These are phyloP conservation scores for Fusarium metavorans DNA, from an alignment of 2,329 filamentous ascomycete species.

Conservation along the genomic window DNA sequence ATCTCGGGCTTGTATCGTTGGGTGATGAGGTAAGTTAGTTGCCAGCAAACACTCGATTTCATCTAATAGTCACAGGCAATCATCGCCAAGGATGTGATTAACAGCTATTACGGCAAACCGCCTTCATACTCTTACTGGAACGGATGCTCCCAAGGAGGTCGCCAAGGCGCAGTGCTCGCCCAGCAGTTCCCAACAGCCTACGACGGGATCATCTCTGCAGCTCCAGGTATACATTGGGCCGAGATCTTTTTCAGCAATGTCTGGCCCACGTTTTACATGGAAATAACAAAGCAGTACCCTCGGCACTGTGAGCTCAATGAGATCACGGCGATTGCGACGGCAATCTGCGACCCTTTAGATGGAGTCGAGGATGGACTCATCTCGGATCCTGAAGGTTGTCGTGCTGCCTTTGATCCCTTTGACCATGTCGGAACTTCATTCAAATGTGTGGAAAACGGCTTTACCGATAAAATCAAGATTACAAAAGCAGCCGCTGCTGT, in stretches of 20 bases:
- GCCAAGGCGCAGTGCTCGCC: constrained; percentile 24
- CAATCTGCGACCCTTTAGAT: constrained; percentile 37
- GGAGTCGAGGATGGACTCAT: constrained; percentile 41
- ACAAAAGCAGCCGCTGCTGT: constrained; percentile 7
- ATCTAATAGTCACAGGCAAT: neutral
- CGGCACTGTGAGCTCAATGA: constrained; percentile 19
- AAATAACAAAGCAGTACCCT: constrained; percentile 9
- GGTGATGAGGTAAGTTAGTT: constrained; percentile 12
- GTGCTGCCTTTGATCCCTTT: constrained; percentile 1
- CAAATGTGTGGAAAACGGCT: neutral
- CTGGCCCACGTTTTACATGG: constrained; percentile 20
- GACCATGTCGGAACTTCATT: constrained; percentile 8
- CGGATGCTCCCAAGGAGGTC: constrained; percentile 34
- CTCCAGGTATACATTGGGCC: constrained; percentile 16
- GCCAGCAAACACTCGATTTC: neutral
- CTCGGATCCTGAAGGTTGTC: constrained; percentile 17
- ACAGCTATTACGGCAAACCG: constrained; percentile 13
- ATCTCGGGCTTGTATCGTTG: constrained; percentile 17
- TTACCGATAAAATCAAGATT: neutral
- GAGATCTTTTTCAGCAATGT: constrained; percentile 1
- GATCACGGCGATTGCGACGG: constrained; percentile 1
- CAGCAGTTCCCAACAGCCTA: constrained; percentile 29
- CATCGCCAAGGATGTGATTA: constrained; percentile 15
- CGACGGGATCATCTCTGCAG: constrained; percentile 28
- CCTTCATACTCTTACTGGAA: constrained; percentile 31